phyloP scores from a whole-genome alignment of 768 basidiomycete species.

The Sarcodon sp. region DNA sequence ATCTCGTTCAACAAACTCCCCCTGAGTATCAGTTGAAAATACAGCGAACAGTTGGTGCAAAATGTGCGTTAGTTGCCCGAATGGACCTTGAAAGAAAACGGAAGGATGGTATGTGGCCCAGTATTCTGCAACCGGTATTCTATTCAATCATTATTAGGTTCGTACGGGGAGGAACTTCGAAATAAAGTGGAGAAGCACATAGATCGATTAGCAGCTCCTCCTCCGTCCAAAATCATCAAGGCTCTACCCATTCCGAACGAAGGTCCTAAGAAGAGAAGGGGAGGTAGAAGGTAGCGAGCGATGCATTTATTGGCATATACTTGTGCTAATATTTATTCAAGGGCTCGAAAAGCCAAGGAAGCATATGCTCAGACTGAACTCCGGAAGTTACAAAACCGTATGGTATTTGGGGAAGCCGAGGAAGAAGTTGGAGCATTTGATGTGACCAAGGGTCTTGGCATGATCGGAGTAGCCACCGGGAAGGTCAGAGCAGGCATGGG shows the following conservation, averaged over 20 bases:
- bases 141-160: constrained; percentile 25
- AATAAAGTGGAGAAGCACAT: constrained; percentile 92
- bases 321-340: constrained; percentile 15
- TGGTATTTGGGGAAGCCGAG: constrained; percentile 92
- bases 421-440: constrained; percentile 95
- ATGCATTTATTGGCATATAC: constrained; percentile 7
- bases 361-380: constrained; percentile 95
- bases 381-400: constrained; percentile 92
- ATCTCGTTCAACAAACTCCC: constrained; percentile 74
- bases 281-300: constrained; percentile 68
- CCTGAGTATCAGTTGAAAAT: constrained; percentile 85
- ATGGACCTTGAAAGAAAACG: constrained; percentile 86
- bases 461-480: constrained; percentile 83
- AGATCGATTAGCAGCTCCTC: constrained; percentile 85
- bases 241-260: constrained; percentile 92
- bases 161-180: constrained; percentile 69
- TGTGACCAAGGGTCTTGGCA: constrained; percentile 95
- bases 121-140: not conserved
- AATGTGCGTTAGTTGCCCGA: constrained; percentile 78
- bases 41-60: constrained; percentile 89
- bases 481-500: constrained; percentile 82
- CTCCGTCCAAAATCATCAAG: constrained; percentile 87
- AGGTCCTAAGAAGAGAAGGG: constrained; percentile 89
- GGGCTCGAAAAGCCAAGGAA: constrained; percentile 97
- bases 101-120: constrained; percentile 50